Conservation (phyloP, 148 eudicot species). For the Rheum nobile region DNA sequence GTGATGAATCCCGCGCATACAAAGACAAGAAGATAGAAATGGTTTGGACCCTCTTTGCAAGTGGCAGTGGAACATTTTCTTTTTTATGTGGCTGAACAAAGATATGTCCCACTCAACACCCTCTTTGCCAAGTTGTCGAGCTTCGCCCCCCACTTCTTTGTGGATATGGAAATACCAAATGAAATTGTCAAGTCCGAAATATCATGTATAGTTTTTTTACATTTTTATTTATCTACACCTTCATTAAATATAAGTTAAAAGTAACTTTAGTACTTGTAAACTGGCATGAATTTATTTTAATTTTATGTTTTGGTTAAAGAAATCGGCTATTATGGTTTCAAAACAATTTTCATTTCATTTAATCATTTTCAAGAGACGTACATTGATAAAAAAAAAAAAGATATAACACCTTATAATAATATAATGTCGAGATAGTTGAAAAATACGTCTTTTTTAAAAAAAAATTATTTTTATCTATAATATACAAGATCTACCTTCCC, state of each 20-base stretch:
- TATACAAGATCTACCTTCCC: too few relatives aligned
- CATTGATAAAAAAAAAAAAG: too few relatives aligned
- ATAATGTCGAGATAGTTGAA: too few relatives aligned
- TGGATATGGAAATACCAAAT: background rate
- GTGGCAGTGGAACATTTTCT: conserved; percentile 3
- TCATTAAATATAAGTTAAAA: too few relatives aligned
- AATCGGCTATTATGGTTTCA: too few relatives aligned
- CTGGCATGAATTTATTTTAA: too few relatives aligned
- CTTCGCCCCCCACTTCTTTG: background rate
- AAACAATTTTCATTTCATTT: too few relatives aligned
- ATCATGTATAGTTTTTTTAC: background rate
- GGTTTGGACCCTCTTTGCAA: background rate
- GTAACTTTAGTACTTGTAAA: too few relatives aligned
- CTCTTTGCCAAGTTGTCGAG: background rate
- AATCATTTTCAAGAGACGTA: too few relatives aligned
- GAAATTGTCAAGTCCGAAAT: background rate
- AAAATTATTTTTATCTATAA: too few relatives aligned
- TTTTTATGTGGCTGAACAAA: background rate
- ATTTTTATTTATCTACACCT: background rate
- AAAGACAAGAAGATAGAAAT: background rate
- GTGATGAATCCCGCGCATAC: background rate
- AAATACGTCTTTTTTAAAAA: too few relatives aligned
- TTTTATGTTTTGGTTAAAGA: background rate
- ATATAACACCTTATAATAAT: too few relatives aligned
- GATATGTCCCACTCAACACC: background rate